phyloP scores from a whole-genome alignment of 768 basidiomycete genomes.

The Tulasnella sp. region DNA sequence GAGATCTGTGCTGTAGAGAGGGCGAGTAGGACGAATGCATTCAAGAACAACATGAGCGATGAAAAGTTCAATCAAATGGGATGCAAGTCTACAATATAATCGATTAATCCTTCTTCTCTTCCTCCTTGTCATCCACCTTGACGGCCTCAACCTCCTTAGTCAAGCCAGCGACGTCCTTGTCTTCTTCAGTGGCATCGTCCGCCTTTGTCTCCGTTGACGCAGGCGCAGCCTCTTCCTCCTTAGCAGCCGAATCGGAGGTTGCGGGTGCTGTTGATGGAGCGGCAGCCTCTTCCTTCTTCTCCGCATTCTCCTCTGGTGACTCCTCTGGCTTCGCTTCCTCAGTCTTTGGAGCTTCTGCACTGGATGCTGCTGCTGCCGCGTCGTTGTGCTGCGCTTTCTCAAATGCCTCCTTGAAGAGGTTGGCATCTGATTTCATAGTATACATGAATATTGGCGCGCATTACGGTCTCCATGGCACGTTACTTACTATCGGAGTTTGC shows the following conservation, averaged over 20 bases:
- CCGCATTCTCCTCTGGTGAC: constrained; percentile 15
- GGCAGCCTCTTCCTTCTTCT: constrained; percentile 31
- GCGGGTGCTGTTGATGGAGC: constrained; percentile 18
- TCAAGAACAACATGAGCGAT: not conserved
- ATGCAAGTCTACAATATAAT: not conserved
- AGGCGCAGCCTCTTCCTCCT: constrained; percentile 30
- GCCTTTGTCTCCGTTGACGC: not conserved
- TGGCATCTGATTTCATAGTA: constrained; percentile 52
- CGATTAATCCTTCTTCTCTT: not conserved
- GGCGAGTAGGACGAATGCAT: not conserved
- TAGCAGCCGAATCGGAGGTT: constrained; percentile 29
- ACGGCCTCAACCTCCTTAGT: not conserved
- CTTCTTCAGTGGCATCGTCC: not conserved
- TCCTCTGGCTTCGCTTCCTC: constrained; percentile 25
- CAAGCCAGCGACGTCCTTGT: not conserved
- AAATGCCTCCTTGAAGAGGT: constrained; percentile 81
- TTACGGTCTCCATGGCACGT: not conserved
- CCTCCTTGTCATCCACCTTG: not conserved
- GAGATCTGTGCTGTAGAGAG: not conserved
- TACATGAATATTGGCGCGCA: not conserved
- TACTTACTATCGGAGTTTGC: constrained; percentile 88
- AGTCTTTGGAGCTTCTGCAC: constrained; percentile 24
- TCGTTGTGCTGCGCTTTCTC: constrained; percentile 76
- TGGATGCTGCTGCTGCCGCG: constrained; percentile 26
- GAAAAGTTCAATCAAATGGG: constrained; percentile 2